Percentiles rank a stretch among this genome's conserved stretches.
These are phyloP conservation scores for Monilinia fructicola DNA, from an alignment of 2,329 filamentous ascomycete species.

Conservation along the genomic window DNA sequence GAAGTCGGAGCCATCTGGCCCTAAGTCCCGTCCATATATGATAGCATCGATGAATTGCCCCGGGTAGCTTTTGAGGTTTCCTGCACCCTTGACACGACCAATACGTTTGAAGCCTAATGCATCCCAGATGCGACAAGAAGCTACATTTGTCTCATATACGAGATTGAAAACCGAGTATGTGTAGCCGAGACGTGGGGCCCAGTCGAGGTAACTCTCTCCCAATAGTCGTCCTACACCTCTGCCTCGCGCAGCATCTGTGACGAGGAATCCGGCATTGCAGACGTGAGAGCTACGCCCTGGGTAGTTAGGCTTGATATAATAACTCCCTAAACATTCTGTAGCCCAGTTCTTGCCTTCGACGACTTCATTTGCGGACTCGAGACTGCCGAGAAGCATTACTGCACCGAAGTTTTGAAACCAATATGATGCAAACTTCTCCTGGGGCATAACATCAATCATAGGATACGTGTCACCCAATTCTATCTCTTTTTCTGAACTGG, in stretches of 20 bases:
- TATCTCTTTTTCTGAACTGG: conserved; percentile 69
- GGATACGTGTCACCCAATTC: conserved; percentile 73
- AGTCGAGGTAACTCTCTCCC: conserved; percentile 58
- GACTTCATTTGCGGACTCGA: conserved; percentile 54
- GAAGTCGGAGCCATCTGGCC: conserved; percentile 70
- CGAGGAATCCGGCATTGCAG: conserved; percentile 64
- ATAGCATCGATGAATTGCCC: conserved; percentile 57
- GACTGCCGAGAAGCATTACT: conserved; percentile 67
- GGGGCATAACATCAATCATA: conserved; percentile 61
- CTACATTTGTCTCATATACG: conserved; percentile 73
- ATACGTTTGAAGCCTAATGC: conserved; percentile 72
- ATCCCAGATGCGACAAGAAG: conserved; percentile 72
- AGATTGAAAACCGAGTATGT: conserved; percentile 74
- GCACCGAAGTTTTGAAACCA: conserved; percentile 75
- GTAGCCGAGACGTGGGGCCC: conserved; percentile 61
- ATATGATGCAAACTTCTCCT: conserved; percentile 63
- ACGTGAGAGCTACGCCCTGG: conserved; percentile 72
- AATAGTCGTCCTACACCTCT: conserved; percentile 56
- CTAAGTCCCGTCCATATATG: conserved; percentile 59
- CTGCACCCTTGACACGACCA: conserved; percentile 60
- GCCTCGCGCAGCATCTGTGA: conserved; percentile 55
- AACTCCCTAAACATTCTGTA: conserved; percentile 66
- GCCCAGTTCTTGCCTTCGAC: conserved; percentile 58
- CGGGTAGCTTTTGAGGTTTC: conserved; percentile 52
- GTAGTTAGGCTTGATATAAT: conserved; percentile 74